Percentiles rank a stretch among this genome's conserved stretches.
These are phyloP conservation scores for Panicum miliaceum DNA, from an alignment of 176 grass and related monocot species.

Conservation along the genomic window DNA sequence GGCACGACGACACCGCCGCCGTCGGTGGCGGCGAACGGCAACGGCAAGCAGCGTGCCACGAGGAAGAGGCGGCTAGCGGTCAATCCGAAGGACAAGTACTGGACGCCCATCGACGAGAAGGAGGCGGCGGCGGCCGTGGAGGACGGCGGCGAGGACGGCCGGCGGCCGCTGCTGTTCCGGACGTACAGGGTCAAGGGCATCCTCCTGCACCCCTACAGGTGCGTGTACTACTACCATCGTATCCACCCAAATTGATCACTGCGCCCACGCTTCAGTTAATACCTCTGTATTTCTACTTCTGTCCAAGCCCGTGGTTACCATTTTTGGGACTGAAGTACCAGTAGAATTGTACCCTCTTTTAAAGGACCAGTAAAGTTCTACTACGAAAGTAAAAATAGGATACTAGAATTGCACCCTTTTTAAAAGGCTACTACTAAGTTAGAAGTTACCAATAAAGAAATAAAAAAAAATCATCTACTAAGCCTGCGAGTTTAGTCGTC, in stretches of 20 bases:
- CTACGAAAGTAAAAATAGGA: neutral
- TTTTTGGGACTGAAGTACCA: neutral
- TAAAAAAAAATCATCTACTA: too few relatives aligned
- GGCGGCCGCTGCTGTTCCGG: conserved; percentile 51
- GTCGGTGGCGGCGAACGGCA: conserved; percentile 14
- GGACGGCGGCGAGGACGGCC: conserved; percentile 51
- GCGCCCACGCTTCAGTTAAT: neutral
- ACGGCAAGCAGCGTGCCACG: neutral
- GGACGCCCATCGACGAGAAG: conserved; percentile 43
- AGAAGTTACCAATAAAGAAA: too few relatives aligned
- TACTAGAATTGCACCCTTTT: neutral
- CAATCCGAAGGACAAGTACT: conserved; percentile 47
- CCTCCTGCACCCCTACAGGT: conserved; percentile 51
- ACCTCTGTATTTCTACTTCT: neutral
- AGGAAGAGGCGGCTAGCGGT: neutral
- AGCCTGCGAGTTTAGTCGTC: too few relatives aligned
- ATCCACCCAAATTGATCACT: neutral
- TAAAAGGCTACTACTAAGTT: neutral
- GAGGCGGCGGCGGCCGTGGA: conserved; percentile 25
- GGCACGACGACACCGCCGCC: neutral
- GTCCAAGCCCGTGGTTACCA: neutral
- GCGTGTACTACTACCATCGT: neutral
- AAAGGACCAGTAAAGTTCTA: too few relatives aligned
- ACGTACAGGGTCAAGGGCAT: conserved; percentile 52
- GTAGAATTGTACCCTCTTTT: too few relatives aligned